Base-by-base conservation (phyloP, 2,329 filamentous ascomycete species). In the Penicillium sp. region DNA sequence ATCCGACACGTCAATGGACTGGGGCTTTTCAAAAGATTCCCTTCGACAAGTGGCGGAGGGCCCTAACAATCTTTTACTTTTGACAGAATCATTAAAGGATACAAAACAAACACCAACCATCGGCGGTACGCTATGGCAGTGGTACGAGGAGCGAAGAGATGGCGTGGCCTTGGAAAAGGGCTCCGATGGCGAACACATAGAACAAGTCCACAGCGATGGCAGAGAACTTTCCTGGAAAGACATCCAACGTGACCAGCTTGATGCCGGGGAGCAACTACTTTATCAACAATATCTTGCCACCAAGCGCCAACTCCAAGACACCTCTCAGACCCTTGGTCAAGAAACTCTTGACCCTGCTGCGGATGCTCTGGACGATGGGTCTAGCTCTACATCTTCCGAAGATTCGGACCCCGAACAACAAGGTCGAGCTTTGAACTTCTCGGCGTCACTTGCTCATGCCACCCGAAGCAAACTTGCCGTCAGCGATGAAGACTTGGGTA, bases 211-310 rank as follows among this genome's bases (percentile, higher is more conserved):
- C 59, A 85, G 84, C 24, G 83, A 82, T 41, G 86, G 86, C 16
- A 81, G 82, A 55, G 79, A 85, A 53, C 69, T 92, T 14, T 77
- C 84, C 53, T 74, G 91, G 43, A 77, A 73, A 7, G 81, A 89
- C 53, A 80, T 85, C 5, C 80, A 83, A 63, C 82, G 85, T 47
- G 80, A 86, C 45, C 81, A 87, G 2, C 76, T 96, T 1, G 86
- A 89, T 67, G 86, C 88, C 1, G 86, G 88, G 39, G 93, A 97
- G 64, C 80, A 94, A 11, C 76, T 82, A 13, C 77, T 92, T 2
- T 97, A 99, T 68, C 92, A 97, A 66, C 92, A 97, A 68, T 97
- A 92, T 81, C 81, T 96, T 9, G 91, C 92, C 0, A 92, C 90
- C 4, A 90, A 96, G 72, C 83, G 90, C 29, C 92, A 96, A 67